Evolutionary conservation across 2,329 filamentous ascomycete species (phyloP).

Genomic region (Lanzia echinophila): DNA sequence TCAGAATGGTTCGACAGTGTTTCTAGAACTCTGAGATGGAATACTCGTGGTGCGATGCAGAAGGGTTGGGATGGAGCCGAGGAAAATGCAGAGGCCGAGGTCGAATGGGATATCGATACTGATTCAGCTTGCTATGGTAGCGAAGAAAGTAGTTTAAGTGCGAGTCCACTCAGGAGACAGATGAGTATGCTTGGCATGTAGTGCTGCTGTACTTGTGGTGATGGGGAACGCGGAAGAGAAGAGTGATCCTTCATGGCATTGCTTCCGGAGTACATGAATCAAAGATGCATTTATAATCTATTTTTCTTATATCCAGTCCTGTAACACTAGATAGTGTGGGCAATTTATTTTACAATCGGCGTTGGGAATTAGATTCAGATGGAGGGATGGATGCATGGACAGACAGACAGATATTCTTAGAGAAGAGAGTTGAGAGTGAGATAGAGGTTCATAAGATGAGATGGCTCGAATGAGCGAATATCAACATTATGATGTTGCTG

Average conservation of each 20-base stretch:
- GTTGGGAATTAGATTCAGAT: no score
- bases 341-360: no score
- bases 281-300: no score
- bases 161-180: constrained; percentile 63
- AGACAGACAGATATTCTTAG: no score
- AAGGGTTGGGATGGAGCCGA: constrained; percentile 64
- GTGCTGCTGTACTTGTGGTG: neutral
- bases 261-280: no score
- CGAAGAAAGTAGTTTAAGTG: constrained; percentile 62
- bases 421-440: no score
- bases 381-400: no score
- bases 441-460: no score
- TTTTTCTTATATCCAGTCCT: no score
- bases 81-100: constrained; percentile 40
- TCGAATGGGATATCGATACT: constrained; percentile 92
- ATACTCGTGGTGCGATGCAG: constrained; percentile 83
- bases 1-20: constrained; percentile 98
- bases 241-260: neutral
- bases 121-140: constrained; percentile 67
- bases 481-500: no score
- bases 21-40: constrained; percentile 87
- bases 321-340: no score
- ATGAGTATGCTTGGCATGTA: constrained; percentile 66
- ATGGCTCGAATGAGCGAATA: no score
- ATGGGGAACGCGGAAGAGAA: neutral